Evolutionary conservation across 2,329 filamentous ascomycete genomes (phyloP).

Genomic region (Eurotiales sp.): DNA sequence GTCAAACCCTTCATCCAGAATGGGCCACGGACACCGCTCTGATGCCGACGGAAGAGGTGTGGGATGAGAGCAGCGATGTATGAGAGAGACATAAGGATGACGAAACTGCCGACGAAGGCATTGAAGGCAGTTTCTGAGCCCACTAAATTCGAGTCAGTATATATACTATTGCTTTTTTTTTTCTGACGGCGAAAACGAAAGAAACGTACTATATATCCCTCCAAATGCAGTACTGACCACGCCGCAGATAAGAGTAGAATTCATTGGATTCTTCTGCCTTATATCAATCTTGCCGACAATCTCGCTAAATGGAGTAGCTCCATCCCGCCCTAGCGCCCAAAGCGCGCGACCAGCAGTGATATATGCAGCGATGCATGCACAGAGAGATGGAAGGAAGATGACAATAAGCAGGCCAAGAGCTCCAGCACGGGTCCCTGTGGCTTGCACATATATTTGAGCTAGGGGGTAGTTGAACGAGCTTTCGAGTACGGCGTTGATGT

Average conservation of each 20-base stretch:
- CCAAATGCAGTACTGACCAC: slow-evolving; percentile 2
- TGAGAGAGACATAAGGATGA: neutral
- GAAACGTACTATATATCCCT: neutral
- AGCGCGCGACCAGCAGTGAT: slow-evolving; percentile 50
- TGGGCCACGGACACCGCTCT: neutral
- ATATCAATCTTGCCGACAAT: slow-evolving; percentile 1
- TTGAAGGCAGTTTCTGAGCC: neutral
- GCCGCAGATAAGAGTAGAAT: neutral
- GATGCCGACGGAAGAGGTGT: neutral
- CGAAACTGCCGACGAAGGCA: neutral
- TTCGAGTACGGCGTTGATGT: neutral
- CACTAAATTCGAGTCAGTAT: neutral
- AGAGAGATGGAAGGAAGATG: slow-evolving; percentile 20
- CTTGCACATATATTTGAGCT: slow-evolving; percentile 61
- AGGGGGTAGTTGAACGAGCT: slow-evolving; percentile 49
- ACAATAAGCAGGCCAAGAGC: slow-evolving; percentile 49
- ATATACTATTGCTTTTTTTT: neutral
- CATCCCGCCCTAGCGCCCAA: slow-evolving; percentile 57
- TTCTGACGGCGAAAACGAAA: neutral
- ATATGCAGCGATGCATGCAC: slow-evolving; percentile 26
- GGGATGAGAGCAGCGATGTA: neutral
- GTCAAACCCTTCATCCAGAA: neutral
- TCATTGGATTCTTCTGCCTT: neutral
- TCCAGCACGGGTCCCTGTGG: slow-evolving; percentile 48
- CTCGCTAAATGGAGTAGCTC: slow-evolving; percentile 32